Evolutionary conservation across 176 grass and related monocot genomes (phyloP).

Genomic region (bread wheat (Triticum aestivum)): IWGSC_CS_RefSeq_v2.1 NC_057799.1:582400568-582401067

Average conservation of each 20-base stretch:
- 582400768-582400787: conserved; percentile 57
- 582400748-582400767: conserved; percentile 31
- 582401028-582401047: conserved; percentile 34
- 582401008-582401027: conserved; percentile 23
- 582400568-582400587: conserved; percentile 35
- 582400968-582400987: conserved; percentile 51
- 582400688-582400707: conserved; percentile 55
- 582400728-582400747: conserved; percentile 50
- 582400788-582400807: conserved; percentile 24
- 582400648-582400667: conserved; percentile 38
- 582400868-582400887: conserved; percentile 4
- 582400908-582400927: conserved; percentile 39
- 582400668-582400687: conserved; percentile 58
- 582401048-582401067: conserved; percentile 13
- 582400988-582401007: conserved; percentile 47
- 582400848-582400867: conserved; percentile 50
- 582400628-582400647: conserved; percentile 37
- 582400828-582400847: not conserved
- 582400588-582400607: conserved; percentile 34
- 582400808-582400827: not conserved
- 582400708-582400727: conserved; percentile 44
- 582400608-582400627: conserved; percentile 43
- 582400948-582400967: conserved; percentile 56
- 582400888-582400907: conserved; percentile 36
- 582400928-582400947: conserved; percentile 51